A percentile compares a stretch with the other conserved stretches of the same genome.
These are phyloP conservation scores for Solanum chiquidenum DNA, from an alignment of 257 asterid species.

Conservation along the genomic window DNA sequence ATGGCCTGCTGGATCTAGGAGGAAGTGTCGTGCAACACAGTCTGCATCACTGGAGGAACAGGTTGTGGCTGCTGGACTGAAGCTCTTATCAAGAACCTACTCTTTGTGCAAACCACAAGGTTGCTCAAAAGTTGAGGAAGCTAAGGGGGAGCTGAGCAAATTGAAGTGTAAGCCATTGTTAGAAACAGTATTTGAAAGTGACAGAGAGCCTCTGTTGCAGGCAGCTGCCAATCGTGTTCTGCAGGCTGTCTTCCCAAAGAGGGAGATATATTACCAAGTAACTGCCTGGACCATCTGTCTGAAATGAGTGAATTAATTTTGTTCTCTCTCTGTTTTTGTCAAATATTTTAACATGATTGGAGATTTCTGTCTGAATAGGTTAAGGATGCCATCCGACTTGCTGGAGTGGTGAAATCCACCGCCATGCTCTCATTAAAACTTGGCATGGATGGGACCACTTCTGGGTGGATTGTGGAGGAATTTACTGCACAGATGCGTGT, in stretches of 20 bases:
- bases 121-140: slow-evolving; percentile 52
- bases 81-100: slow-evolving; percentile 72
- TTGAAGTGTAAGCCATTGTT: slow-evolving; percentile 66
- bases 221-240: slow-evolving; percentile 81
- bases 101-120: slow-evolving; percentile 46
- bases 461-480: slow-evolving; percentile 89
- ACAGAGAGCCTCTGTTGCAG: slow-evolving; percentile 78
- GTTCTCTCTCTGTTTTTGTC: background rate
- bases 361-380: slow-evolving; percentile 36
- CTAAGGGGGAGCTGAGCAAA: slow-evolving; percentile 40
- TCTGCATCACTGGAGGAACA: slow-evolving; percentile 84
- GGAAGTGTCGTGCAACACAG: slow-evolving; percentile 53
- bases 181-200: slow-evolving; percentile 84
- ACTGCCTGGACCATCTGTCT: slow-evolving; percentile 8
- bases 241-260: slow-evolving; percentile 78
- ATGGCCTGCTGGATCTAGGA: slow-evolving; percentile 54
- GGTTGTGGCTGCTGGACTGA: slow-evolving; percentile 92
- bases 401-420: slow-evolving; percentile 90
- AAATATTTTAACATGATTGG: background rate
- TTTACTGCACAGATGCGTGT: slow-evolving; percentile 95
- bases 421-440: slow-evolving; percentile 57
- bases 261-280: slow-evolving; percentile 89
- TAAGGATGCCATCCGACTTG: slow-evolving; percentile 83
- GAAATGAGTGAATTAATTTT: background rate
- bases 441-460: slow-evolving; percentile 72